Evolutionary conservation across 2,329 filamentous ascomycete species (phyloP).

Genomic region (Fusarium sp.): DNA sequence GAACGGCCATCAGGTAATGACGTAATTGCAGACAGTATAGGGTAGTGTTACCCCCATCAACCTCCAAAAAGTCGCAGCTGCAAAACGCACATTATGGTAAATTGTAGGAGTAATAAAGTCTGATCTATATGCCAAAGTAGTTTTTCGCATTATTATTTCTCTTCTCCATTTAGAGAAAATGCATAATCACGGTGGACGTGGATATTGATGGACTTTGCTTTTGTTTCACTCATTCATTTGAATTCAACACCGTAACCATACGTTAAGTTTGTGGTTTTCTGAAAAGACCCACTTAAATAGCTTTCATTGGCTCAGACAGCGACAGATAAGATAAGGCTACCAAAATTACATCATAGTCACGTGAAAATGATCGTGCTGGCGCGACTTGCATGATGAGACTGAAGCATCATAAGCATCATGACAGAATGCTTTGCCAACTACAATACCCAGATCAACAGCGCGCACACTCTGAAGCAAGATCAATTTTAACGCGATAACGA

Average conservation of each 20-base stretch:
- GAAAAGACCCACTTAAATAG: accelerated
- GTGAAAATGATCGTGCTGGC: background rate
- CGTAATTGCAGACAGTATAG: background rate
- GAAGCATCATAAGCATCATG: background rate
- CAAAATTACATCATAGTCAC: background rate
- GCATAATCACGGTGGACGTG: accelerated
- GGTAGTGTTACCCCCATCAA: background rate
- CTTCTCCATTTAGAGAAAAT: background rate
- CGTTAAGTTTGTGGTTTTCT: accelerated
- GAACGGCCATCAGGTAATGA: background rate
- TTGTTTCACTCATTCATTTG: accelerated
- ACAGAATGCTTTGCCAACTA: no score
- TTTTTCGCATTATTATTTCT: accelerated
- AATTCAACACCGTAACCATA: accelerated
- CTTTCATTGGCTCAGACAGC: accelerated
- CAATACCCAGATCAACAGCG: no score
- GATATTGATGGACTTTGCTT: background rate
- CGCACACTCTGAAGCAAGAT: accelerated
- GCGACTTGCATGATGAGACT: background rate
- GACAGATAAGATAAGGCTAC: accelerated
- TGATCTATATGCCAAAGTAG: accelerated
- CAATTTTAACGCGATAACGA: accelerated
- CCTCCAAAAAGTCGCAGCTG: background rate
- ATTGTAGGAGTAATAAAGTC: background rate
- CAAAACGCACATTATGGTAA: accelerated